phyloP scores from a whole-genome alignment of 2,329 filamentous ascomycete genomes.

The Verticillium tricorpus region DNA sequence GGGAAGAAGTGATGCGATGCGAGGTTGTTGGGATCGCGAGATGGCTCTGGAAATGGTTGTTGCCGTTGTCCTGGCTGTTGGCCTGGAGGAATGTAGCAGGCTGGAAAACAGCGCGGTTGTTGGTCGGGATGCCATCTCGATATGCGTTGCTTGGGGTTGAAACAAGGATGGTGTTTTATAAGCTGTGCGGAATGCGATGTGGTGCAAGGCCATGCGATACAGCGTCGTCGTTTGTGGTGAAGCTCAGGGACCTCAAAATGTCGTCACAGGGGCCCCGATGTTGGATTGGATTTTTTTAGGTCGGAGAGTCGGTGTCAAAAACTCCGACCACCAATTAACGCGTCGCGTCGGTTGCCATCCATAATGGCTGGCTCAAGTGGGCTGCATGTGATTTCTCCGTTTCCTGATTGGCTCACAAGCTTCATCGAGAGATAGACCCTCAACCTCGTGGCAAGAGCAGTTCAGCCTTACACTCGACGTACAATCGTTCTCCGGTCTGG shows the following conservation, averaged over 20 bases:
- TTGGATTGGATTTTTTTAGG: background rate
- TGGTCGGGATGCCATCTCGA: slow-evolving; percentile 10
- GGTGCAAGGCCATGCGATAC: background rate
- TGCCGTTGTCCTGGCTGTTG: background rate
- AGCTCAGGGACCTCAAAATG: background rate
- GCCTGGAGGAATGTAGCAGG: slow-evolving; percentile 5
- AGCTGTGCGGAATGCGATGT: background rate
- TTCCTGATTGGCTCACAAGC: background rate
- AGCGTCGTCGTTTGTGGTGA: background rate
- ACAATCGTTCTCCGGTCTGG: background rate
- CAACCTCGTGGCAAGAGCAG: background rate
- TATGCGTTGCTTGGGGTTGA: background rate
- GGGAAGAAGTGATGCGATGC: background rate
- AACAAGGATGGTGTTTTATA: background rate
- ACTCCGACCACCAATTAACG: background rate
- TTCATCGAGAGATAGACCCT: background rate
- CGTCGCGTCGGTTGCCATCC: background rate
- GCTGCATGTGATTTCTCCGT: background rate
- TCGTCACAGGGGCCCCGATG: background rate
- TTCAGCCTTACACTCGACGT: background rate
- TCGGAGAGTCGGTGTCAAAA: background rate
- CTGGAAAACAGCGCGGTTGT: slow-evolving; percentile 4
- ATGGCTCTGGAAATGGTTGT: slow-evolving; percentile 3
- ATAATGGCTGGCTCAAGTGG: background rate
- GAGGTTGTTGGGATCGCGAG: background rate